phyloP scores from a whole-genome alignment of 2,329 filamentous ascomycete genomes.

The Celoporthe dispersa region DNA sequence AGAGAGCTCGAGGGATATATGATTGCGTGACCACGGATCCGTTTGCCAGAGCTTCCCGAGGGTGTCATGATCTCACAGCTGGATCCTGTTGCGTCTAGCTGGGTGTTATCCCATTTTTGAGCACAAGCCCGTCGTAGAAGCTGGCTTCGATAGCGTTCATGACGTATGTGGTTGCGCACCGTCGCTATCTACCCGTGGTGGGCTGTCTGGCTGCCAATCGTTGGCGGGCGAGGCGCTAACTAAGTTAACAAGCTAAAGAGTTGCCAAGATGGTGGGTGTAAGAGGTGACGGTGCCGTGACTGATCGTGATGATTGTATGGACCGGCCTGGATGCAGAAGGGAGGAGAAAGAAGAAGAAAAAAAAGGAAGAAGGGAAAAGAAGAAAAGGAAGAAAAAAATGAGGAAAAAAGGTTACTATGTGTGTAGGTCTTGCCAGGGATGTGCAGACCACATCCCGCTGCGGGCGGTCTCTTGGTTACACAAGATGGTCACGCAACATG shows the following conservation, averaged over 20 bases:
- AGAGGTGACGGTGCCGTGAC: neutral
- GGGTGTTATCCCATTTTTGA: neutral
- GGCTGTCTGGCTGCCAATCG: slow-evolving; percentile 10
- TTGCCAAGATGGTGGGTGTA: slow-evolving; percentile 1
- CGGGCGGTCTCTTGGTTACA: neutral
- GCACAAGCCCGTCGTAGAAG: neutral
- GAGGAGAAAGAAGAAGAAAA: too few species aligned
- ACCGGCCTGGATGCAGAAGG: neutral
- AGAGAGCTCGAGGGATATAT: neutral
- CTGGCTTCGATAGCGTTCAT: slow-evolving; percentile 14
- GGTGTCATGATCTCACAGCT: neutral
- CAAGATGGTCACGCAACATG: neutral
- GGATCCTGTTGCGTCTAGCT: neutral
- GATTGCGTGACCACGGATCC: neutral
- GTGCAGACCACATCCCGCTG: neutral
- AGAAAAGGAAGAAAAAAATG: neutral
- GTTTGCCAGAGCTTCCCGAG: neutral
- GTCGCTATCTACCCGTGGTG: slow-evolving; percentile 11
- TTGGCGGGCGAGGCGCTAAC: neutral
- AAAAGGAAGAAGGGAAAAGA: neutral
- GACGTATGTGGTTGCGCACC: slow-evolving; percentile 22
- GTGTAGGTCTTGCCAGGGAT: neutral
- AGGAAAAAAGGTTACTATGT: neutral
- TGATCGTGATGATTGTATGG: neutral
- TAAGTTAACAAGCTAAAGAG: neutral